Percentiles rank a stretch among this genome's conserved stretches.
phyloP scores from a whole-genome alignment of 176 grass and related monocot genomes.

The Triticum turgidum region DNA sequence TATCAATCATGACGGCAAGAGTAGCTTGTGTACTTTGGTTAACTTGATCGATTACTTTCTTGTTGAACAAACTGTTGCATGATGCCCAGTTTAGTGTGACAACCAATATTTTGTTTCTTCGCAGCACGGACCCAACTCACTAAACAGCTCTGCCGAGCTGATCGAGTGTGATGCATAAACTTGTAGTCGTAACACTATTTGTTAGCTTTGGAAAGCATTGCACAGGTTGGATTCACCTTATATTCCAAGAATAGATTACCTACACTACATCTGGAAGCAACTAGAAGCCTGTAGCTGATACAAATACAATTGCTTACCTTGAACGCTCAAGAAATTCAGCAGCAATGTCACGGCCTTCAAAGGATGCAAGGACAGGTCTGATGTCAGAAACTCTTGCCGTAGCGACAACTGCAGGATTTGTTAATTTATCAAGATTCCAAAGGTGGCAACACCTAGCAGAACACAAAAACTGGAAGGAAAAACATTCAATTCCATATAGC shows the following conservation, averaged over 20 bases:
- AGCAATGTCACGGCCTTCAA: conserved; percentile 84
- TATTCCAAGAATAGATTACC: conserved; percentile 2
- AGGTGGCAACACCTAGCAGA: conserved; percentile 17
- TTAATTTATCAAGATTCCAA: conserved; percentile 25
- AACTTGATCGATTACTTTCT: background rate
- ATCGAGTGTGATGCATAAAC: background rate
- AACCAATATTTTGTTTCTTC: conserved; percentile 23
- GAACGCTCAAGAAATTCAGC: conserved; percentile 87
- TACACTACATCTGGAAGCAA: background rate
- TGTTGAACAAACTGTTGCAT: background rate
- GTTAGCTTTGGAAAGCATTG: background rate
- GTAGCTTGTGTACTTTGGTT: background rate
- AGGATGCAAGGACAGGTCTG: conserved; percentile 90
- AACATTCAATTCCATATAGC: background rate
- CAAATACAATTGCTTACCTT: conserved; percentile 44
- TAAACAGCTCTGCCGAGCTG: background rate
- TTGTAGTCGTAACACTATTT: background rate
- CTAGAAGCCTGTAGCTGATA: conserved; percentile 15
- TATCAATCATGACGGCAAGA: background rate
- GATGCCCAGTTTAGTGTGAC: conserved; percentile 8
- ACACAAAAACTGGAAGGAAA: conserved; percentile 9
- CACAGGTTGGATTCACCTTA: background rate
- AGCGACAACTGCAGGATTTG: conserved; percentile 69
- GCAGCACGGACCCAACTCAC: background rate
- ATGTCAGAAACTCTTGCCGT: conserved; percentile 82